Evolutionary conservation across 345 rosid genomes (phyloP), one percentile per base, ranked within the genome.

Genomic region (Euclidium syriacum): DNA sequence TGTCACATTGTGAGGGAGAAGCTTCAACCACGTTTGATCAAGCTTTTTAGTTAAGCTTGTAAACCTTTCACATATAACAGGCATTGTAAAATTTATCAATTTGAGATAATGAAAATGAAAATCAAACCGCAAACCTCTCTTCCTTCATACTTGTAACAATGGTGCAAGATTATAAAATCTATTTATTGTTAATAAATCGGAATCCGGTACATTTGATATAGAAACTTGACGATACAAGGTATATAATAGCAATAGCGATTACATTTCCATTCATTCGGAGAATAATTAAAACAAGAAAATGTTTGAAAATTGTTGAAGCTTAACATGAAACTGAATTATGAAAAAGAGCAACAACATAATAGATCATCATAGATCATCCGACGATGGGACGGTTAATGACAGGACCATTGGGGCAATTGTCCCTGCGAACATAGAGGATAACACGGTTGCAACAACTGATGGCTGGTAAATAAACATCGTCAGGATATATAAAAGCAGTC

Each of bases 401-500:
- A 19, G 64, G 71, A 19, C 71, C 71, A 3, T 57, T 56, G 12
- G 71, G 71, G 27, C 64, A 67, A 14, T 67, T 14, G 4, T 57
- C 57, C 2, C 20, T 5, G 0, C 64, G 71, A 36, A 67, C 71
- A 19, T 26, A 47, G 48, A 67, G 57, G 24, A 67, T 0, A 12
- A 67, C 71, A 25, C 71, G 64, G 33, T 67, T 67, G 20, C 71
- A 67, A 27, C 71, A 67, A 36, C 2, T 65, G 46, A 65, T 56
- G 11, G 48, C 29, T 18, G 41, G 50, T 2, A 67, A 11, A 36
- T 44, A 56, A 20, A 56, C 34, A 19, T 6, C 57, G 35, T 3
- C 0, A 32, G 63, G 64, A 10, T 56, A 64, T 24, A 65, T 46
- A 34, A 33, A 17, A 7, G 71, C 64, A 17, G 33, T 26, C 15